phyloP scores from a whole-genome alignment of 176 grass and related monocot genomes.

The Cenchrus americanus region DNA sequence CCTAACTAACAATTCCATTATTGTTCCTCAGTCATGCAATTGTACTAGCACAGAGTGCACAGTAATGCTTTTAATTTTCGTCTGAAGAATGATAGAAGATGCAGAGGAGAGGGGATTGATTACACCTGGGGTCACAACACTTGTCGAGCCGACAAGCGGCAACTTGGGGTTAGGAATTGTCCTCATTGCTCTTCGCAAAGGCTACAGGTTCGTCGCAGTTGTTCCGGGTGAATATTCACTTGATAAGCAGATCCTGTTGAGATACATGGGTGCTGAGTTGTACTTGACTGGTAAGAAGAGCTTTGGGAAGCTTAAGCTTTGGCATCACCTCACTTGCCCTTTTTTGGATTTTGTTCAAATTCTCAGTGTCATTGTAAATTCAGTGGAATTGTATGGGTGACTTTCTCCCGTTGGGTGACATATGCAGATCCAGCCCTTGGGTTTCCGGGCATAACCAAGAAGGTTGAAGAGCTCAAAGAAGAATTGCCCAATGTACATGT shows the following conservation, averaged over 20 bases:
- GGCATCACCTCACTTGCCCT: neutral
- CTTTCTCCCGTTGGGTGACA: neutral
- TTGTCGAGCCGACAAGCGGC: conserved; percentile 65
- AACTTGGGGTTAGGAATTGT: conserved; percentile 71
- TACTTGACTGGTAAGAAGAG: conserved; percentile 53
- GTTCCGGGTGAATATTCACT: conserved; percentile 66
- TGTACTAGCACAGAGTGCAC: neutral
- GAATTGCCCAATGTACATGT: conserved; percentile 64
- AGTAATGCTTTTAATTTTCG: neutral
- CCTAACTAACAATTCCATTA: neutral
- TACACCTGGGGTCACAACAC: conserved; percentile 63
- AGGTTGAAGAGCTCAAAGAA: conserved; percentile 64
- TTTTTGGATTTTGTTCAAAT: neutral
- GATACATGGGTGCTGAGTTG: conserved; percentile 71
- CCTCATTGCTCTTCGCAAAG: conserved; percentile 57
- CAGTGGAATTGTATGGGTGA: neutral
- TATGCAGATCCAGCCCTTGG: conserved; percentile 68
- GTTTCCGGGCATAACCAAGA: conserved; percentile 45
- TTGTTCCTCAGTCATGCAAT: neutral
- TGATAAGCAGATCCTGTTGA: conserved; percentile 77
- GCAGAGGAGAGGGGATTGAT: conserved; percentile 78
- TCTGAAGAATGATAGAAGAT: conserved; percentile 88
- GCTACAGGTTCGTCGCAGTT: conserved; percentile 71
- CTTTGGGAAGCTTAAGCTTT: neutral
- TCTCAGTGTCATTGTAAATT: neutral